Percentiles rank a stretch among this genome's conserved stretches.
phyloP scores from a whole-genome alignment of 768 basidiomycete species.

The Lentinula lateritia region DNA sequence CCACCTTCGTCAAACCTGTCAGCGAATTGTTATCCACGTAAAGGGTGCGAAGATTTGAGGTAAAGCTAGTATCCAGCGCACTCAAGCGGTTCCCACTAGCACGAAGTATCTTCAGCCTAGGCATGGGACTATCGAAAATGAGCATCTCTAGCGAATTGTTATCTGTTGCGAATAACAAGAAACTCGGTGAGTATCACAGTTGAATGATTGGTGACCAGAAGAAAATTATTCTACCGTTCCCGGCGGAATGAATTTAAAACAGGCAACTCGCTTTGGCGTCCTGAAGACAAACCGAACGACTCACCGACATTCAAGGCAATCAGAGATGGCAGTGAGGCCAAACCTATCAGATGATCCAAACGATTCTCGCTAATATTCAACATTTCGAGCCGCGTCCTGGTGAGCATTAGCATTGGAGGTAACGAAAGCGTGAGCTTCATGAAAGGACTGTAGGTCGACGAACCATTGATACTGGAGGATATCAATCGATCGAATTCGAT shows the following conservation, averaged over 20 bases:
- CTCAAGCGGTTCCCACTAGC: conserved; percentile 77
- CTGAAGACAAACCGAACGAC: conserved; percentile 25
- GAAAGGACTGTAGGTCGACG: conserved; percentile 17
- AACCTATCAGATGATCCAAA: conserved; percentile 50
- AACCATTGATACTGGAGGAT: conserved; percentile 64
- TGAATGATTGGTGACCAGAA: neutral
- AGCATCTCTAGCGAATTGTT: conserved; percentile 62
- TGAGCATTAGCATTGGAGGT: neutral
- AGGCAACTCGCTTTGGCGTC: neutral
- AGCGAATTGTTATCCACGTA: conserved; percentile 87
- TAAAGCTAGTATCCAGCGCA: conserved; percentile 54
- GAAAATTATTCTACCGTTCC: neutral
- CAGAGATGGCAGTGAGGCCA: conserved; percentile 58
- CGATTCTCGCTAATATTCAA: conserved; percentile 78
- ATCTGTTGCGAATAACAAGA: conserved; percentile 40
- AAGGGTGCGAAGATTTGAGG: conserved; percentile 77
- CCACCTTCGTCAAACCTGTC: conserved; percentile 41
- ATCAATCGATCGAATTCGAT: conserved; percentile 60
- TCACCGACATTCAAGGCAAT: conserved; percentile 79
- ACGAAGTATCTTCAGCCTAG: conserved; percentile 76
- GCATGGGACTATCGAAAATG: conserved; percentile 48
- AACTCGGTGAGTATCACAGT: neutral
- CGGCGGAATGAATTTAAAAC: neutral
- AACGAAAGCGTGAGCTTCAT: neutral
- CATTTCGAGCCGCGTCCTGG: conserved; percentile 64